Evolutionary conservation across 2,329 filamentous ascomycete genomes (phyloP).

Genomic region (Hyphodiscus sp.): DNA sequence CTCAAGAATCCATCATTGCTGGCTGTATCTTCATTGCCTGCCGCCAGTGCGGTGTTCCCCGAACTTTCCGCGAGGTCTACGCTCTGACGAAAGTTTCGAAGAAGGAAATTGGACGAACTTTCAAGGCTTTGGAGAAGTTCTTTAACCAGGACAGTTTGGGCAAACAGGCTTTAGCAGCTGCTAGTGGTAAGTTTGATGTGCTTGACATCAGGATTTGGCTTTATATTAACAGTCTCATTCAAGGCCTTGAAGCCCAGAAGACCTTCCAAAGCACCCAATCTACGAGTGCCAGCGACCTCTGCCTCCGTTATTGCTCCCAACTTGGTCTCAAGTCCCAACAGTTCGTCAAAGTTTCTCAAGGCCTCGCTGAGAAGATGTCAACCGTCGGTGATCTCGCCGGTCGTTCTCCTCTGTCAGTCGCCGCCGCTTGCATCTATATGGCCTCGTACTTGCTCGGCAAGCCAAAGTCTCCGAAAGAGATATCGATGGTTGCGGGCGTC

Average conservation of each 20-base stretch:
- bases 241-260: slow-evolving; percentile 40
- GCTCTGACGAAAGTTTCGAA: slow-evolving; percentile 89
- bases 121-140: slow-evolving; percentile 88
- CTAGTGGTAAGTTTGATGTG: slow-evolving; percentile 45
- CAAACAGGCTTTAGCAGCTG: slow-evolving; percentile 41
- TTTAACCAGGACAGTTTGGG: slow-evolving; percentile 66
- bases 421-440: slow-evolving; percentile 96
- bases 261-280: slow-evolving; percentile 55
- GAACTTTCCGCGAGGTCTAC: slow-evolving; percentile 92
- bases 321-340: slow-evolving; percentile 66
- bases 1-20: slow-evolving; percentile 86
- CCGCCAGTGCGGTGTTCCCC: slow-evolving; percentile 77
- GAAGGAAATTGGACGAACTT: slow-evolving; percentile 94
- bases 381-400: slow-evolving; percentile 74
- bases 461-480: slow-evolving; percentile 74
- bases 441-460: slow-evolving; percentile 81
- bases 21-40: slow-evolving; percentile 98
- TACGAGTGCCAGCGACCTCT: slow-evolving; percentile 77
- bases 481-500: slow-evolving; percentile 76
- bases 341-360: slow-evolving; percentile 73
- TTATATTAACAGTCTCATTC: slow-evolving; percentile 26
- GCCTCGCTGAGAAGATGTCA: slow-evolving; percentile 71
- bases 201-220: slow-evolving; percentile 17
- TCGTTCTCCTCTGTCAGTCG: slow-evolving; percentile 87
- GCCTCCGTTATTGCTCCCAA: slow-evolving; percentile 81